Percentiles rank a stretch among this genome's conserved stretches.
phyloP scores from a whole-genome alignment of 2,329 filamentous ascomycete species.

The Penicillium frequentans region DNA sequence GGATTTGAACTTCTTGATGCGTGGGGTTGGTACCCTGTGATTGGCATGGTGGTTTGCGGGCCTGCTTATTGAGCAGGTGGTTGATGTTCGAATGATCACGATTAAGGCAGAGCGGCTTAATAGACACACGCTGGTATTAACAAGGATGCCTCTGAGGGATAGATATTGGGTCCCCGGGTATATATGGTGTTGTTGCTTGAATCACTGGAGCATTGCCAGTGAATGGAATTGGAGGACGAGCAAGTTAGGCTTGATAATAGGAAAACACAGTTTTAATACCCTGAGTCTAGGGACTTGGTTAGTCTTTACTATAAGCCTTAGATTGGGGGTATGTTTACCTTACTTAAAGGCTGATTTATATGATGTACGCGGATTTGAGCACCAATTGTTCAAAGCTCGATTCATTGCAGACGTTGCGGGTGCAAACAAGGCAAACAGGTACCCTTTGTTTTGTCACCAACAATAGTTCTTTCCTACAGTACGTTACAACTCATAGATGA shows the following conservation, averaged over 20 bases:
- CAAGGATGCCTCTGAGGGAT: not conserved
- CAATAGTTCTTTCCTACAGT: not conserved
- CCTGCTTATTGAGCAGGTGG: not conserved
- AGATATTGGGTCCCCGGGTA: not conserved
- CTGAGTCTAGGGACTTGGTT: not conserved
- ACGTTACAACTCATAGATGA: not conserved
- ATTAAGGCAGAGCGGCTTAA: not conserved
- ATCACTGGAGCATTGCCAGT: not conserved
- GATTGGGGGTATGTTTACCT: not conserved
- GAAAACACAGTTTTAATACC: not conserved
- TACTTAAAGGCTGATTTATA: not conserved
- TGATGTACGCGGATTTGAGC: not conserved
- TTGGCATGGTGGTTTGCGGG: conserved; percentile 26
- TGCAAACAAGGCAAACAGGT: not conserved
- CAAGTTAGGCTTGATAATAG: not conserved
- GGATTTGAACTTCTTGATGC: not conserved
- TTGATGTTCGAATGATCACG: not conserved
- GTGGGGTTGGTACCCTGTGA: conserved; percentile 33
- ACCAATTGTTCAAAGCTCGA: not conserved
- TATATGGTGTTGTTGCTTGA: not conserved
- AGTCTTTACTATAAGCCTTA: not conserved
- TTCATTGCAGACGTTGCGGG: not conserved
- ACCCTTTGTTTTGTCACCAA: not conserved
- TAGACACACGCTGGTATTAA: not conserved
- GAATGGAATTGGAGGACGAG: not conserved